Evolutionary conservation across 1,284 basidiomycete genomes (phyloP).

Genomic region (Agaricales sp.): DNA sequence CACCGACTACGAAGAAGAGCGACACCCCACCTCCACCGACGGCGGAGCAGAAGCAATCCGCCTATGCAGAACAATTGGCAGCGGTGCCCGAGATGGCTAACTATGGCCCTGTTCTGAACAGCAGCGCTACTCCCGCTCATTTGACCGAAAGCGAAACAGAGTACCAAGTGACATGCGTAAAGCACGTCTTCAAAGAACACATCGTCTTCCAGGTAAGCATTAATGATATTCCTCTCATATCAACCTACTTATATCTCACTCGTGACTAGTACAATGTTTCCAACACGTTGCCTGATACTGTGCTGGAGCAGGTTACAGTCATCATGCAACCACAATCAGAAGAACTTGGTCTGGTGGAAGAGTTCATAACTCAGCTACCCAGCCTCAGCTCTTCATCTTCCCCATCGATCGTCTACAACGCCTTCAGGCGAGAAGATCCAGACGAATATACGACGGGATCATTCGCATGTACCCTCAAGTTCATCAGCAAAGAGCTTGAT

Average conservation of each 20-base stretch:
- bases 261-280: slow-evolving; percentile 83
- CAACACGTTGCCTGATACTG: slow-evolving; percentile 97
- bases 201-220: slow-evolving; percentile 84
- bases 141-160: slow-evolving; percentile 98
- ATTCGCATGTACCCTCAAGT: slow-evolving; percentile 93
- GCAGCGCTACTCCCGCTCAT: slow-evolving; percentile 69
- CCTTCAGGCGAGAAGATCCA: slow-evolving; percentile 78
- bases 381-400: slow-evolving; percentile 62
- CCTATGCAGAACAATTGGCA: slow-evolving; percentile 79
- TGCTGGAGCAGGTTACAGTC: slow-evolving; percentile 93
- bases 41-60: slow-evolving; percentile 75
- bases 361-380: slow-evolving; percentile 88
- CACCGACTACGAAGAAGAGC: slow-evolving; percentile 52
- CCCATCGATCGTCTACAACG: slow-evolving; percentile 84
- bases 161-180: slow-evolving; percentile 94
- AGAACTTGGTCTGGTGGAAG: slow-evolving; percentile 76
- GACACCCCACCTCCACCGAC: slow-evolving; percentile 60
- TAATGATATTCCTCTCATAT: neutral
- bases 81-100: slow-evolving; percentile 79
- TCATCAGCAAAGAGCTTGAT: slow-evolving; percentile 96
- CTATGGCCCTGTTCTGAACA: slow-evolving; percentile 87
- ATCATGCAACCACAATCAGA: slow-evolving; percentile 80
- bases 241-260: neutral
- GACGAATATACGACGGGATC: slow-evolving; percentile 74
- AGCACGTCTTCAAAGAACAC: slow-evolving; percentile 95